Base-by-base conservation (phyloP, 1,284 basidiomycete genomes). In the Violaceomyces palustris region DNA sequence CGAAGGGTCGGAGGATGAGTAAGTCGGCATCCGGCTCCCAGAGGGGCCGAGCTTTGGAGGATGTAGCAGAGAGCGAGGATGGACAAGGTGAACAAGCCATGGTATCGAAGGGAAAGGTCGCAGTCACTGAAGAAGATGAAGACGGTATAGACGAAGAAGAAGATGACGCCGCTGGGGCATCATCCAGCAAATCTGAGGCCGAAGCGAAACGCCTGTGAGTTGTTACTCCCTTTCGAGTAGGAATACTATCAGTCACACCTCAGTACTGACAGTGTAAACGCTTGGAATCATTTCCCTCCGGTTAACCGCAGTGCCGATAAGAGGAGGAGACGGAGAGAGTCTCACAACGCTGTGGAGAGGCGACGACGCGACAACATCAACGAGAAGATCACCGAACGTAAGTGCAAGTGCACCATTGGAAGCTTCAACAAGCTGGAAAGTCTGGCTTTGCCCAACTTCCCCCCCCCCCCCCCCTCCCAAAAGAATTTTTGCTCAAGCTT, bases 341-440 rank as follows among this genome's bases (percentile, higher is more conserved):
- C 83, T 6, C 89, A 92, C 73, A 92, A 92, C 67, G 88, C 88
- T 3, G 89, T 93, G 54, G 89, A 93, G 76, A 79, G 89, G 15
- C 77, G 89, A 22, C 74, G 89, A 41, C 75, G 89, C 35, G 89
- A 92, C 71, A 91, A 90, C 72, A 93, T 93, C 74, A 93, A 93
- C 74, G 89, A 92, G 76, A 87, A 87, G 75, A 93, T 93, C 62
- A 81, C 82, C 34, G 89, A 93, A 73, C 80, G 42, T 44, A 24
- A 23, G 42, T 39, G 18, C 9, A 14, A 10, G 17, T 15, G 33
- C 19, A 19, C n/a, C 34, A 14, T 11, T 45, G 21, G 11, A 18
- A 8, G 24, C 24, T 21, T n/a, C n/a, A n/a, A n/a, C n/a, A n/a
- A n/a, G n/a, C n/a, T n/a, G n/a, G n/a, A n/a, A n/a, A n/a, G n/a